phyloP scores from a whole-genome alignment of 2,329 filamentous ascomycete genomes.

The Penicillium brevicompactum region DNA sequence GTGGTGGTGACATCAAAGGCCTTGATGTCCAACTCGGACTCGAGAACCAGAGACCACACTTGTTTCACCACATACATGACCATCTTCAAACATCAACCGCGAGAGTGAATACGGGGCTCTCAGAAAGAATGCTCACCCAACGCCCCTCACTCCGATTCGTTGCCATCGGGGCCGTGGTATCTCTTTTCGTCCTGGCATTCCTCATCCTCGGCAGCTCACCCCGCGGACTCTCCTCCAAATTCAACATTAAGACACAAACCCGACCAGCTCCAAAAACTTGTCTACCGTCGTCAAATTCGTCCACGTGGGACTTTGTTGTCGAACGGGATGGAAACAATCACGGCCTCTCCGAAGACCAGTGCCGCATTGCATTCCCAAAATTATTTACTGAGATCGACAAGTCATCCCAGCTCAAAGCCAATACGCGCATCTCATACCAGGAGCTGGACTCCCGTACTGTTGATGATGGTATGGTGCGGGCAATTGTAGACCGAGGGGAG shows the following conservation, averaged over 20 bases:
- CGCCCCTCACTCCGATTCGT: constrained; percentile 32
- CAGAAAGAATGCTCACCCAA: constrained; percentile 23
- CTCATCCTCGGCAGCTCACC: constrained; percentile 23
- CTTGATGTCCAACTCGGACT: not conserved
- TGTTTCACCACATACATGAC: not conserved
- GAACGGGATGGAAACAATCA: constrained; percentile 40
- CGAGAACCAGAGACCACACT: not conserved
- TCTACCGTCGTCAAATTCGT: not conserved
- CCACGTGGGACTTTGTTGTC: constrained; percentile 36
- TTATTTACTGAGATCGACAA: constrained; percentile 42
- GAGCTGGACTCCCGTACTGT: constrained; percentile 37
- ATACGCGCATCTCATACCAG: constrained; percentile 32
- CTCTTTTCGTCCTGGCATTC: constrained; percentile 31
- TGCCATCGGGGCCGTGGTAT: constrained; percentile 28
- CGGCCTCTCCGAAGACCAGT: constrained; percentile 39
- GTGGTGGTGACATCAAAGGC: not conserved
- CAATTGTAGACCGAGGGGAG: constrained; percentile 39
- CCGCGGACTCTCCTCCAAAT: constrained; percentile 20
- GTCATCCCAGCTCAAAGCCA: constrained; percentile 24
- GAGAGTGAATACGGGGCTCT: not conserved
- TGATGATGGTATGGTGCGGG: constrained; percentile 41
- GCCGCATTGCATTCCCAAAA: constrained; percentile 44
- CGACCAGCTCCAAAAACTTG: constrained; percentile 4
- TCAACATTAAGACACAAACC: constrained; percentile 23
- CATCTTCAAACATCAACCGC: not conserved